Evolutionary conservation across 352 stramenopile species (phyloP), one percentile per base, ranked within the genome.

Genomic region (Phytophthora pluvialis): DNA sequence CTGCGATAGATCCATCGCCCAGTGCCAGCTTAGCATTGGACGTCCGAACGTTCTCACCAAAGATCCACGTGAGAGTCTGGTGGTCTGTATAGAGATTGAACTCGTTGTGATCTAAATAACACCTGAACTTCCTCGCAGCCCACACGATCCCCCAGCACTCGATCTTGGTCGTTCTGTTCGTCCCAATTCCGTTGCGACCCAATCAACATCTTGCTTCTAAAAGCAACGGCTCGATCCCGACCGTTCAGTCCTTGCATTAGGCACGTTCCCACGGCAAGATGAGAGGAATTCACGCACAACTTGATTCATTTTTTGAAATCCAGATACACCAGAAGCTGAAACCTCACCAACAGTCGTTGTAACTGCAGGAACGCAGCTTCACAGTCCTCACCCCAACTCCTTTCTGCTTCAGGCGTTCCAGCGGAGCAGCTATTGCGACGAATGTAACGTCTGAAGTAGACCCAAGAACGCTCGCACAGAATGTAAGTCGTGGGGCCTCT

Each of bases 331-430:
- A n/a, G n/a, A n/a, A n/a, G n/a, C n/a, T n/a, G n/a, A n/a, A n/a
- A n/a, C n/a, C n/a, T 5, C 13, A 44, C 38, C 2, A 44, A 3
- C 1, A 26, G 21, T 6, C 38, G n/a, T 11, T 44, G 5, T 2
- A 44, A 11, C 5, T 44, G 38, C 38, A 44, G 6, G n/a, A 44
- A 44, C 21, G n/a, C 8, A 25, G 38, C n/a, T 10, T 44, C 31
- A n/a, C 35, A 40, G 12, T 40, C 35, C 2, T 40, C 35, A n/a
- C 3, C 3, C 12, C 35, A 40, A 4, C 46, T 7, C 48, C 38
- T 13, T 64, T 64, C 15, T 50, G n/a, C 15, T 51, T 64, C 45
- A 64, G 13, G 2, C 56, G 26, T 32, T 64, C 46, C 16, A 51
- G 2, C 16, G 35, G 13, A 35, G 31, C 31, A 3, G 31, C 31